These are phyloP conservation scores for Scheffersomyces ergatensis DNA, from an alignment of 805 yeast genomes.

Conservation along the genomic window DNA sequence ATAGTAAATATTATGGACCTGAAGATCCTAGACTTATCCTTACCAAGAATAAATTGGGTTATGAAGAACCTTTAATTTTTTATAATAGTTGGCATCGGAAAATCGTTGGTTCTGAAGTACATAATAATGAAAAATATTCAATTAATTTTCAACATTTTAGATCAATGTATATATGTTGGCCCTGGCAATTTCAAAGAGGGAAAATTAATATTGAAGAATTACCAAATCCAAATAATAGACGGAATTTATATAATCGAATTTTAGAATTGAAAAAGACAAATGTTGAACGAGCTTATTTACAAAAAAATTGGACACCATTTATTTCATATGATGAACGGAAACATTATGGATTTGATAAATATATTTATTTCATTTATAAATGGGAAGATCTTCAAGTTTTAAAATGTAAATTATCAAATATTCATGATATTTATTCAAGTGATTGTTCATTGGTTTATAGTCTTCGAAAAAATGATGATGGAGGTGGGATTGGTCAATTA, in stretches of 20 bases:
- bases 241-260: conserved; percentile 14
- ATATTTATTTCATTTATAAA: conserved; percentile 27
- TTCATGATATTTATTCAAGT: conserved; percentile 7
- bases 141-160: conserved; percentile 11
- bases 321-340: conserved; percentile 19
- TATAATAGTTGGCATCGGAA: conserved; percentile 16
- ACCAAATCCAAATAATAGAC: conserved; percentile 7
- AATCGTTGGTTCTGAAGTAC: background rate
- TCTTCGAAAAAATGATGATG: conserved; percentile 1
- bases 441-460: conserved; percentile 4
- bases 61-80: conserved; percentile 22
- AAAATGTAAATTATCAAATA: conserved; percentile 18
- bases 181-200: conserved; percentile 31
- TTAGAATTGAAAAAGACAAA: conserved; percentile 16
- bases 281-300: background rate
- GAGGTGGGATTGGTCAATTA: conserved; percentile 23
- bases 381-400: conserved; percentile 27
- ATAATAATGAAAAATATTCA: background rate
- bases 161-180: conserved; percentile 29
- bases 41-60: conserved; percentile 15
- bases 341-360: conserved; percentile 22
- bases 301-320: conserved; percentile 43
- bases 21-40: conserved; percentile 23
- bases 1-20: conserved; percentile 17
- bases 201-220: conserved; percentile 21